Percentiles rank a stretch among this genome's conserved stretches.
These are phyloP conservation scores for Arabidopsis hybrid DNA, from an alignment of 441 rosid species.

Conservation along the genomic window DNA sequence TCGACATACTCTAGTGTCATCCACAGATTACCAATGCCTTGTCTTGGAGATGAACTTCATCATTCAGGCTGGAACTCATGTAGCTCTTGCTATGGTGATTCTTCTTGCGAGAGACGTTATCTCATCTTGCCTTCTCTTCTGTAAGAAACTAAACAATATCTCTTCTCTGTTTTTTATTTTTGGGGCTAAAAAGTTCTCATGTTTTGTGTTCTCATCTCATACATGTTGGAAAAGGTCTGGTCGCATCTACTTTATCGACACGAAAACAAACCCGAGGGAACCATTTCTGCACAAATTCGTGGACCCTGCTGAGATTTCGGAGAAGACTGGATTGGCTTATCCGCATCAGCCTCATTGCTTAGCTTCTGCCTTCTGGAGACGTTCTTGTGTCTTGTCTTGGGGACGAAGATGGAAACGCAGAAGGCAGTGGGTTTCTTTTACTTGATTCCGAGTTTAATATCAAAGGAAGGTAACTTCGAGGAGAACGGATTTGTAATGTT, in stretches of 20 bases:
- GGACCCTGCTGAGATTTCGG: constrained; percentile 56
- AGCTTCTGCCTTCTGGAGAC: constrained; percentile 85
- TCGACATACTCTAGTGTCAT: constrained; percentile 71
- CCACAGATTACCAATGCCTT: constrained; percentile 75
- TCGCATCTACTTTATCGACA: constrained; percentile 68
- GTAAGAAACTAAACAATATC: constrained; percentile 48
- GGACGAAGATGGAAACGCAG: constrained; percentile 82
- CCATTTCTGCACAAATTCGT: constrained; percentile 77
- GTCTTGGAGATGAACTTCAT: constrained; percentile 83
- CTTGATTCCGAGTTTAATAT: constrained; percentile 82
- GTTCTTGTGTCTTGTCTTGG: constrained; percentile 85
- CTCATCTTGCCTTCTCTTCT: constrained; percentile 74
- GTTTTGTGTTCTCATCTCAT: neutral
- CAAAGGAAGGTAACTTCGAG: constrained; percentile 65
- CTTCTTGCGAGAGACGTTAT: constrained; percentile 64
- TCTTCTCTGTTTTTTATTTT: neutral
- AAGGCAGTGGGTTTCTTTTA: constrained; percentile 88
- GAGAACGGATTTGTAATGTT: neutral
- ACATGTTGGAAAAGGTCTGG: constrained; percentile 58
- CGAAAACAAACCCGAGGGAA: constrained; percentile 64
- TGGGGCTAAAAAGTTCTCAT: neutral
- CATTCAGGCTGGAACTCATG: constrained; percentile 92
- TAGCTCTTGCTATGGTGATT: constrained; percentile 88
- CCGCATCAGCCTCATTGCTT: constrained; percentile 92
- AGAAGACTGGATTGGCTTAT: constrained; percentile 82